These are phyloP conservation scores for Apiotrichum akiyoshidainum DNA, from an alignment of 1,284 basidiomycete species.

Conservation along the genomic window DNA sequence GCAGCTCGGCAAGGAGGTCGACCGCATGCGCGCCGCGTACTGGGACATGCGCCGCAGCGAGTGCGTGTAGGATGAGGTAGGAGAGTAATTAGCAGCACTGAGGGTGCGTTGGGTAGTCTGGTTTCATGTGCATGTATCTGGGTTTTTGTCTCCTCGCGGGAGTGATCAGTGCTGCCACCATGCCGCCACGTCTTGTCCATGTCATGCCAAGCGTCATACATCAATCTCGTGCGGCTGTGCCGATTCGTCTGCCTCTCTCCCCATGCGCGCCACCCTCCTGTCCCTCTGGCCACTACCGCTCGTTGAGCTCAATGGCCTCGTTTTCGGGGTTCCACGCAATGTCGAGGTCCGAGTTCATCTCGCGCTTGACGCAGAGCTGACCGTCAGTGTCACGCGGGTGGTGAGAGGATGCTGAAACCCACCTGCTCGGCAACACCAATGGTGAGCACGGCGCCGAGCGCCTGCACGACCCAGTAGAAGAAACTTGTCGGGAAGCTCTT, in stretches of 20 bases:
- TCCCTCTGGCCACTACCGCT: slow-evolving; percentile 14
- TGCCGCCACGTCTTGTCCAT: too few species aligned
- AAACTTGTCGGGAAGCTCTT: slow-evolving; percentile 78
- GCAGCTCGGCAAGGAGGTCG: slow-evolving; percentile 65
- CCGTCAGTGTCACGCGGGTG: neutral
- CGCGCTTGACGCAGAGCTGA: slow-evolving; percentile 76
- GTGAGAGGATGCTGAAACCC: slow-evolving; percentile 7
- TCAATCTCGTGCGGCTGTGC: too few species aligned
- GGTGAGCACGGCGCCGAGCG: slow-evolving; percentile 66
- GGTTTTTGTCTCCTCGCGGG: neutral
- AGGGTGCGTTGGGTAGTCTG: neutral
- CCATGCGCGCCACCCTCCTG: neutral
- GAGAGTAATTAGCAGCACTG: neutral
- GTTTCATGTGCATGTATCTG: neutral
- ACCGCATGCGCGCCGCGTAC: slow-evolving; percentile 61
- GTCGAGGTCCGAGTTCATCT: slow-evolving; percentile 81
- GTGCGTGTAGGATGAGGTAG: slow-evolving; percentile 11
- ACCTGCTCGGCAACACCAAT: slow-evolving; percentile 80
- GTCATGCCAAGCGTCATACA: too few species aligned
- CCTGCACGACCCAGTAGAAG: slow-evolving; percentile 82
- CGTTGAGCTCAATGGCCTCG: slow-evolving; percentile 35
- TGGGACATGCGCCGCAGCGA: slow-evolving; percentile 38
- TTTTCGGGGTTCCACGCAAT: slow-evolving; percentile 39
- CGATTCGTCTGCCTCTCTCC: too few species aligned
- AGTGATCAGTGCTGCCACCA: neutral